phyloP scores from a whole-genome alignment of 768 basidiomycete species.

The Termitomyces sp. region DNA sequence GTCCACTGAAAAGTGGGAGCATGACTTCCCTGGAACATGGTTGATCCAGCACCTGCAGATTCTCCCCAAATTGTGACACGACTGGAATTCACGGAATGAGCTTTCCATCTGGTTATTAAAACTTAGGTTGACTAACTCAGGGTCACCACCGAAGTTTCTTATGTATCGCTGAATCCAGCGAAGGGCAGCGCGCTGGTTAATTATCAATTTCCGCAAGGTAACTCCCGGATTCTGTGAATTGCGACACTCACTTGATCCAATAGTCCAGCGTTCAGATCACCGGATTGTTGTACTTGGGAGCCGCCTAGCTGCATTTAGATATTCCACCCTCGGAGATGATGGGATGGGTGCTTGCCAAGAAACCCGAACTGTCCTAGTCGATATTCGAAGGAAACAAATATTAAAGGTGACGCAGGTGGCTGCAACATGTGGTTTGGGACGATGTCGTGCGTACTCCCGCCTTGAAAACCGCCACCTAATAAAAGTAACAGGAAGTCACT shows the following conservation, averaged over 20 bases:
- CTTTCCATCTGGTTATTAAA: not conserved
- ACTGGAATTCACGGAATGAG: conserved; percentile 16
- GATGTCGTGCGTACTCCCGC: conserved; percentile 29
- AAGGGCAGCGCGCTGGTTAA: conserved; percentile 28
- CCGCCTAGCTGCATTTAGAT: conserved; percentile 24
- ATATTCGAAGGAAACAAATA: conserved; percentile 41
- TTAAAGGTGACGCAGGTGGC: conserved; percentile 28
- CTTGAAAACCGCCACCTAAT: conserved; percentile 40
- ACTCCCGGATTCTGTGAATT: not conserved
- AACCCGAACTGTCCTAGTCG: conserved; percentile 40
- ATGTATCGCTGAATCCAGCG: conserved; percentile 37
- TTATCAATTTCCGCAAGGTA: not conserved
- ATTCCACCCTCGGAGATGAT: not conserved
- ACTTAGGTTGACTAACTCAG: conserved; percentile 16
- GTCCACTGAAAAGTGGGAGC: not conserved
- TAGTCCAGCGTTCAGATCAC: conserved; percentile 34
- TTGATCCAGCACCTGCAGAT: conserved; percentile 39
- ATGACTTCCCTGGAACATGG: conserved; percentile 37
- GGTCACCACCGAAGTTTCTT: conserved; percentile 33
- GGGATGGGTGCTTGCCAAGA: conserved; percentile 23
- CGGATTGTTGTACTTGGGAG: conserved; percentile 26
- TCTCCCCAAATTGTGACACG: conserved; percentile 41
- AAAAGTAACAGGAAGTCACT: not conserved
- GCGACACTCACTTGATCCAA: conserved; percentile 34
- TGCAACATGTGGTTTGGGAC: conserved; percentile 29